phyloP scores from a whole-genome alignment of 345 rosid genomes.

The Capsella bursapastoris region DNA sequence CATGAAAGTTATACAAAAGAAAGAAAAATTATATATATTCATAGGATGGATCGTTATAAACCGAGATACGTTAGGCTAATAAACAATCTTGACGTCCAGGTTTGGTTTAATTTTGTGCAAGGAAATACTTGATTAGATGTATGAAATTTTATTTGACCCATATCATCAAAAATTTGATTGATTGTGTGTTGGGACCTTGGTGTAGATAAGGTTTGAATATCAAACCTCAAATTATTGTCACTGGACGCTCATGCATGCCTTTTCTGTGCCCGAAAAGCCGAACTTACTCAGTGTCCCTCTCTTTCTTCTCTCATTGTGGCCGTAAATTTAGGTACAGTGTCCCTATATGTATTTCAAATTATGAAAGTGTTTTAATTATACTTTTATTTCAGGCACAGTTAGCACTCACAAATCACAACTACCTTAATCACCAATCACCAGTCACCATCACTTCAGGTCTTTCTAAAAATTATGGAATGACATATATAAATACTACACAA shows the following conservation, averaged over 20 bases:
- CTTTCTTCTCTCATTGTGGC: neutral
- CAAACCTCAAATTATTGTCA: slow-evolving; percentile 26
- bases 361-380: neutral
- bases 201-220: slow-evolving; percentile 26
- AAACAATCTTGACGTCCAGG: neutral
- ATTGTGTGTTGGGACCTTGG: slow-evolving; percentile 1
- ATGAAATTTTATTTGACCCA: neutral
- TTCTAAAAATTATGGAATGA: too few relatives aligned
- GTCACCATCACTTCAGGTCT: slow-evolving; percentile 31
- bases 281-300: neutral
- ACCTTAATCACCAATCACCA: neutral
- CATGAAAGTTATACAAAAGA: neutral
- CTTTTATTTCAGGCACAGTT: slow-evolving; percentile 20
- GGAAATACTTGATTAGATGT: neutral
- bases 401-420: slow-evolving; percentile 2
- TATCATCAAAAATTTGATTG: neutral
- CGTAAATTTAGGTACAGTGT: neutral
- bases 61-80: neutral
- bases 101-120: neutral
- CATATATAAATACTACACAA: too few relatives aligned
- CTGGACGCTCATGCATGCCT: slow-evolving; percentile 12
- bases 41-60: neutral
- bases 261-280: slow-evolving; percentile 42
- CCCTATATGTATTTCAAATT: neutral
- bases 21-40: neutral